Percentiles rank a stretch among this genome's conserved stretches.
These are phyloP conservation scores for Leccinellum luteum DNA, from an alignment of 768 basidiomycete genomes.

Conservation along the genomic window DNA sequence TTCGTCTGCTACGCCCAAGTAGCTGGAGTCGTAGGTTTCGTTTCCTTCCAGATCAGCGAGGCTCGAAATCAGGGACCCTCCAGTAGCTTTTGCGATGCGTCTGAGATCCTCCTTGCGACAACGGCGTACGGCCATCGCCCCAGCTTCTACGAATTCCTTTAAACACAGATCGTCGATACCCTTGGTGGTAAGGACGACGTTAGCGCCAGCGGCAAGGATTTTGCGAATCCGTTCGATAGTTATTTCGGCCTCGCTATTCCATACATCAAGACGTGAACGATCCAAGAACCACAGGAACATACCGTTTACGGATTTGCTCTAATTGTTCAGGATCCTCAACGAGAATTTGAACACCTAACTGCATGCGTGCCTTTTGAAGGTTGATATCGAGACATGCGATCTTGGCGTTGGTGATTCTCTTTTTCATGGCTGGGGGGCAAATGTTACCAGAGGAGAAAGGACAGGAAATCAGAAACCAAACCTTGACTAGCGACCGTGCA, in stretches of 20 bases:
- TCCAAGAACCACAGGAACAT: conserved; percentile 17
- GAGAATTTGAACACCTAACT: conserved; percentile 94
- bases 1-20: conserved; percentile 91
- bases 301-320: conserved; percentile 95
- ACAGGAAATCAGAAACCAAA: conserved; percentile 33
- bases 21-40: conserved; percentile 92
- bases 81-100: conserved; percentile 95
- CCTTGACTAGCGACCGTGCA: conserved; percentile 99
- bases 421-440: conserved; percentile 83
- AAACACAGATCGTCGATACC: conserved; percentile 98
- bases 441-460: conserved; percentile 2
- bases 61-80: conserved; percentile 88
- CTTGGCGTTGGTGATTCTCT: conserved; percentile 87
- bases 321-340: conserved; percentile 96
- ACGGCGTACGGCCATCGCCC: conserved; percentile 96
- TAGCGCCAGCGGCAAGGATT: conserved; percentile 93
- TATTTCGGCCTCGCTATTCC: conserved; percentile 85
- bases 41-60: conserved; percentile 97
- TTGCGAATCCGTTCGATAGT: conserved; percentile 94
- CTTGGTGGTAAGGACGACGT: conserved; percentile 96
- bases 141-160: conserved; percentile 98
- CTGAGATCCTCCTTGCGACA: conserved; percentile 98
- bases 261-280: conserved; percentile 11
- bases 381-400: conserved; percentile 99
- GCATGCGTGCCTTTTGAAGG: conserved; percentile 94